Conservation (phyloP, 768 basidiomycete genomes). For the Boletus sensibilis region DNA sequence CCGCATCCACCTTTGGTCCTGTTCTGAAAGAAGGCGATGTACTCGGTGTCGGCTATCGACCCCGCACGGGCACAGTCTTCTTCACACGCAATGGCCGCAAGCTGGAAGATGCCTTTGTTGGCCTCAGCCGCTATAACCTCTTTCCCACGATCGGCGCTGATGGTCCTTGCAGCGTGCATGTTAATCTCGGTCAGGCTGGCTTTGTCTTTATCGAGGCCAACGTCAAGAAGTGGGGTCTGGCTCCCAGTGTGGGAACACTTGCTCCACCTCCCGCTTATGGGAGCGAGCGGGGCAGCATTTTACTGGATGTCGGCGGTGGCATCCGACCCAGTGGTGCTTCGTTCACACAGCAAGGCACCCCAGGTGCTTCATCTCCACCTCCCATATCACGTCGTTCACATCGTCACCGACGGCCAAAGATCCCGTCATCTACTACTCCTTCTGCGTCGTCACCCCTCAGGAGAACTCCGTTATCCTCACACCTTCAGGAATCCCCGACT, state of each 20-base stretch:
- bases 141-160: slow-evolving; percentile 98
- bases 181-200: slow-evolving; percentile 96
- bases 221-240: slow-evolving; percentile 99
- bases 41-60: slow-evolving; percentile 92
- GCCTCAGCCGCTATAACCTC: slow-evolving; percentile 85
- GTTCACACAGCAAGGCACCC: slow-evolving; percentile 42
- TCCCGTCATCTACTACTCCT: slow-evolving; percentile 36
- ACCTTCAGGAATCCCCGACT: slow-evolving; percentile 48
- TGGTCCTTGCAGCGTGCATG: slow-evolving; percentile 93
- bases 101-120: slow-evolving; percentile 93
- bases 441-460: slow-evolving; percentile 68
- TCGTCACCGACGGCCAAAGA: slow-evolving; percentile 56
- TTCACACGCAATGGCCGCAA: slow-evolving; percentile 98
- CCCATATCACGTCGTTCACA: slow-evolving; percentile 55
- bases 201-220: slow-evolving; percentile 99
- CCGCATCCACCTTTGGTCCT: slow-evolving; percentile 78
- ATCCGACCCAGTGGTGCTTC: slow-evolving; percentile 38
- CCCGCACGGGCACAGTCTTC: slow-evolving; percentile 96
- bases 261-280: slow-evolving; percentile 99
- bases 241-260: slow-evolving; percentile 94
- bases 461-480: slow-evolving; percentile 43
- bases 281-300: slow-evolving; percentile 92
- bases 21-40: slow-evolving; percentile 91
- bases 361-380: slow-evolving; percentile 44
- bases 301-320: slow-evolving; percentile 77